Evolutionary conservation across 352 stramenopile species (phyloP).

Genomic region (Phytophthora chlamydospora): DNA sequence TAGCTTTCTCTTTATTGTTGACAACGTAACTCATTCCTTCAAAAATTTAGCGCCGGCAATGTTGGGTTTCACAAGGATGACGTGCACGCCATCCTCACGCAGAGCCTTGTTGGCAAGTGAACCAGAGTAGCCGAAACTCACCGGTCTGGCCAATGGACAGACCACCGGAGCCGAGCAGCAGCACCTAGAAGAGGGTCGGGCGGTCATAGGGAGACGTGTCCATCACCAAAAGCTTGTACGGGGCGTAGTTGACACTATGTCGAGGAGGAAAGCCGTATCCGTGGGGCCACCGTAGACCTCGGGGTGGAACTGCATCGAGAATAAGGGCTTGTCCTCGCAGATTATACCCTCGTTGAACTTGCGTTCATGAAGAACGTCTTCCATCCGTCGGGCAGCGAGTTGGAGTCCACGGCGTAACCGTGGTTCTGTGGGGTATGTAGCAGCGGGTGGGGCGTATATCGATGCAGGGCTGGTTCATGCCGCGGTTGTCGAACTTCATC

Average conservation of each 20-base stretch:
- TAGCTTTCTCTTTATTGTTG: too few relatives aligned
- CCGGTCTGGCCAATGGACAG: conserved; percentile 94
- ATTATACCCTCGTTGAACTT: conserved; percentile 96
- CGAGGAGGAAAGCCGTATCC: conserved; percentile 97
- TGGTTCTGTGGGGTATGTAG: conserved; percentile 98
- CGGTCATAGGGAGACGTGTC: conserved; percentile 80
- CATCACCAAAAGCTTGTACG: conserved; percentile 78
- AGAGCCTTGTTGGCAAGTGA: conserved; percentile 96
- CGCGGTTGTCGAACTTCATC: conserved; percentile 94
- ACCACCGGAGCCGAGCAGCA: conserved; percentile 94
- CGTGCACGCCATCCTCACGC: conserved; percentile 91
- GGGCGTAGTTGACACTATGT: conserved; percentile 90
- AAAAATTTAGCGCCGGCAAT: too few relatives aligned
- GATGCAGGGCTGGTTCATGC: conserved; percentile 96
- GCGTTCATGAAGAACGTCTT: conserved; percentile 97
- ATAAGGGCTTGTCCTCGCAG: conserved; percentile 93
- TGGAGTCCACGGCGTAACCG: conserved; percentile 92
- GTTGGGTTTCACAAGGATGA: conserved; percentile 96
- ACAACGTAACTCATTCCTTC: too few relatives aligned
- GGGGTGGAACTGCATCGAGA: conserved; percentile 96
- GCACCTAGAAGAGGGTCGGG: conserved; percentile 91
- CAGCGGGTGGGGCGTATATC: conserved; percentile 95
- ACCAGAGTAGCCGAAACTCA: conserved; percentile 96
- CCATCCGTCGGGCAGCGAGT: conserved; percentile 88
- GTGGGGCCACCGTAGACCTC: conserved; percentile 93